Percentiles rank a stretch among this genome's conserved stretches.
phyloP scores from a whole-genome alignment of 345 rosid genomes.

The Mercurialis annua region DNA sequence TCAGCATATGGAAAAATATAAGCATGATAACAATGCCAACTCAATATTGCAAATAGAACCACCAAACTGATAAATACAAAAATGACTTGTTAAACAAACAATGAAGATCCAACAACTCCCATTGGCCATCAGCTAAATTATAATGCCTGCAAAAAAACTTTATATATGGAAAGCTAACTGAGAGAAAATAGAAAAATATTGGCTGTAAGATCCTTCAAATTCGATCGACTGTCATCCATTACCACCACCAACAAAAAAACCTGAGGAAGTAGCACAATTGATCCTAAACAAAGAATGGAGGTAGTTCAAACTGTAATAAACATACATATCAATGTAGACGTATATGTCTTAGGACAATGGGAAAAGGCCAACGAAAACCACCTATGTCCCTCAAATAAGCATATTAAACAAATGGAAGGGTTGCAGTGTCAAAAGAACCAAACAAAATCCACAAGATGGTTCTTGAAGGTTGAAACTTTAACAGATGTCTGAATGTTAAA shows the following conservation, averaged over 20 bases:
- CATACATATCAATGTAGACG: neutral
- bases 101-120: neutral
- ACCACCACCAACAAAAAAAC: neutral
- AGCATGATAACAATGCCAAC: conserved; percentile 1
- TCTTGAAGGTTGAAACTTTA: too few relatives aligned
- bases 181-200: neutral
- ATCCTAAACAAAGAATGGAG: neutral
- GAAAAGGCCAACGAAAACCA: too few relatives aligned
- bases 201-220: neutral
- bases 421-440: too few relatives aligned
- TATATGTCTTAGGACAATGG: too few relatives aligned
- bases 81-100: neutral
- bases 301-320: neutral
- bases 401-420: too few relatives aligned
- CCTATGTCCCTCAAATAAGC: too few relatives aligned
- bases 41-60: neutral
- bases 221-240: neutral
- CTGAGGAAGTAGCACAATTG: neutral
- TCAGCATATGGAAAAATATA: neutral
- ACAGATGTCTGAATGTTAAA: neutral
- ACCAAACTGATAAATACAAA: neutral
- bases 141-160: neutral
- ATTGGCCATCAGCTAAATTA: neutral
- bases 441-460: too few relatives aligned
- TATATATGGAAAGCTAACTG: neutral